These are phyloP conservation scores for Thecaphora thlaspeos DNA, from an alignment of 1,284 basidiomycete species.

Conservation along the genomic window DNA sequence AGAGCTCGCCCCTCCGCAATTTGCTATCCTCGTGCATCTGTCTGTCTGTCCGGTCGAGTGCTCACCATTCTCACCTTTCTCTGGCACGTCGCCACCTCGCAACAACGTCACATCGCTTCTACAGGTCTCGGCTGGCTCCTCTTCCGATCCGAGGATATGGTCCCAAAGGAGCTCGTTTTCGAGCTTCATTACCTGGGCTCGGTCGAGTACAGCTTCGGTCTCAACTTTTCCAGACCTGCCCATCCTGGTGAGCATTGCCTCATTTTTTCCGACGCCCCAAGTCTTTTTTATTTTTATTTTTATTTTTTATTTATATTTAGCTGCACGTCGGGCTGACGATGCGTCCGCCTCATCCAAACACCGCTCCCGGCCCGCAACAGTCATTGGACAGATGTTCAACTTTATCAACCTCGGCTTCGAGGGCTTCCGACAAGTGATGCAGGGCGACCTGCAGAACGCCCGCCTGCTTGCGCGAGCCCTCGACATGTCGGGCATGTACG, in stretches of 20 bases:
- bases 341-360: too few species aligned
- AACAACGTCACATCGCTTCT: too few species aligned
- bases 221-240: slow-evolving; percentile 91
- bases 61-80: too few species aligned
- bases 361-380: slow-evolving; percentile 46
- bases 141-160: slow-evolving; percentile 56
- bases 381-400: slow-evolving; percentile 91
- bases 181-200: slow-evolving; percentile 69
- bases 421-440: slow-evolving; percentile 63
- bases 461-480: slow-evolving; percentile 81
- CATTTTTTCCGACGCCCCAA: too few species aligned
- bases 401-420: slow-evolving; percentile 55
- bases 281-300: too few species aligned
- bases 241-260: slow-evolving; percentile 66
- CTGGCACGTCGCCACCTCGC: too few species aligned
- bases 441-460: slow-evolving; percentile 71
- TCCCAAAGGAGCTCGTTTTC: slow-evolving; percentile 68
- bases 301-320: too few species aligned
- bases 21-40: too few species aligned
- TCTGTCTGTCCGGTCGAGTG: too few species aligned
- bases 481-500: slow-evolving; percentile 75
- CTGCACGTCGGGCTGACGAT: too few species aligned
- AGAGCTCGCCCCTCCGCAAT: too few species aligned
- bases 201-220: slow-evolving; percentile 68
- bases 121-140: slow-evolving; percentile 62